phyloP scores from a whole-genome alignment of 1,284 basidiomycete genomes.

The Apiotrichum siamense region DNA sequence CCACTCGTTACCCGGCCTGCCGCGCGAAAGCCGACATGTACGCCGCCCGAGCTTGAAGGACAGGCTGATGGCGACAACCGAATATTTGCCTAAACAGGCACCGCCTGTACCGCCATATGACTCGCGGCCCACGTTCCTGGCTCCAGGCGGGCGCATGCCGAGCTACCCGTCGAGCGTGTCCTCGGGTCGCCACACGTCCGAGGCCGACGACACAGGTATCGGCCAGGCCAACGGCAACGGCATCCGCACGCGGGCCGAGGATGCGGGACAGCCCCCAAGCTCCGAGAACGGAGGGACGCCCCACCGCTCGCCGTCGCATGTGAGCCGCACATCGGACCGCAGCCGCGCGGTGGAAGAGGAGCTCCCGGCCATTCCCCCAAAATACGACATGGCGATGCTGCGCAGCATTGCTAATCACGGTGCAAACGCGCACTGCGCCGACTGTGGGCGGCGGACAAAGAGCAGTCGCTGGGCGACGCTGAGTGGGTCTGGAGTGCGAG shows the following conservation, averaged over 20 bases:
- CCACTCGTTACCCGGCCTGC: conserved; percentile 31
- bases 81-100: conserved; percentile 2
- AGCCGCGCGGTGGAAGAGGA: background rate
- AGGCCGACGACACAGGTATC: conserved; percentile 14
- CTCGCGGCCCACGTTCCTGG: conserved; percentile 17
- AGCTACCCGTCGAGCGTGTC: background rate
- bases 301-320: background rate
- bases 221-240: conserved; percentile 37
- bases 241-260: background rate
- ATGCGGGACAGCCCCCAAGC: background rate
- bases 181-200: background rate
- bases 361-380: background rate
- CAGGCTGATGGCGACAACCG: conserved; percentile 30
- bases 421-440: conserved; percentile 48
- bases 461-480: conserved; percentile 45
- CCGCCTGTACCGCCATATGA: conserved; percentile 14
- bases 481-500: conserved; percentile 25
- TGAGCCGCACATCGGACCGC: background rate
- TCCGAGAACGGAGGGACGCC: background rate
- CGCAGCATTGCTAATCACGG: conserved; percentile 7
- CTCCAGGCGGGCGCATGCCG: conserved; percentile 12
- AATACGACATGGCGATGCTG: conserved; percentile 14
- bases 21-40: conserved; percentile 4
- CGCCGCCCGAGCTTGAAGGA: conserved; percentile 41
- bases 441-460: conserved; percentile 47